Evolutionary conservation across 495 filamentous ascomycete genomes (phyloP), one percentile per base, ranked within the genome.

Genomic region (Penicillium samsonianum): DNA sequence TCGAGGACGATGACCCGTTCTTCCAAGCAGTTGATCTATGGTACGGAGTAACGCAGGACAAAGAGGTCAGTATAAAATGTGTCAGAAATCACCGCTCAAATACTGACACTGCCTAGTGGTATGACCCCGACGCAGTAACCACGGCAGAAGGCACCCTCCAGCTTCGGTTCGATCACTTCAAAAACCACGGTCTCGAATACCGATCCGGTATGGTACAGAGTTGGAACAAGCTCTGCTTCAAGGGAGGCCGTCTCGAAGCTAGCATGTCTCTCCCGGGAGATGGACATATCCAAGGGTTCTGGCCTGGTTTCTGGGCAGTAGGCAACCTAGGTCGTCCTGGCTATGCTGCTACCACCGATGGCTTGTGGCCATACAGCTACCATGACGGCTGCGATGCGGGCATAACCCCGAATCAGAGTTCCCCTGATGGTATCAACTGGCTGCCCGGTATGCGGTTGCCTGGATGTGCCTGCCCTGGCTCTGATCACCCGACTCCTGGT

Each of bases 231-330:
- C 58, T 91, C 42, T 91, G 89, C 67, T 89, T 90, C 69, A 89
- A 85, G 48, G 89, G 89, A 17, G 89, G 89, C 14, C 78, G 85
- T 38, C 69, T 91, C n/a, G 88, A 92, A 73, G 89, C 88, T 12
- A 89, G 86, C 61, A 82, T 89, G 31, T 92, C 89, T 1, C 75
- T 91, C 9, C 89, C 89, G 5, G 89, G 89, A 19, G 66, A 78
- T 30, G 89, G 88, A 6, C 84, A 90, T 41, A 78, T 82, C 25
- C 74, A 83, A 26, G 87, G 89, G 19, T 87, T 90, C 69, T 91
- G 89, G 89, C 88, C 88, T 53, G 89, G 88, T 62, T 89, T 90
- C 71, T 92, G 89, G 89, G 80, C 88, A 0, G 89, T 89, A 87
- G 87, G 87, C 0, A 90, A 90, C 57, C 76, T 90, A 4, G 87